These are phyloP conservation scores for Aureobasidium sp. DNA, from an alignment of 2,329 filamentous ascomycete species.

Conservation along the genomic window DNA sequence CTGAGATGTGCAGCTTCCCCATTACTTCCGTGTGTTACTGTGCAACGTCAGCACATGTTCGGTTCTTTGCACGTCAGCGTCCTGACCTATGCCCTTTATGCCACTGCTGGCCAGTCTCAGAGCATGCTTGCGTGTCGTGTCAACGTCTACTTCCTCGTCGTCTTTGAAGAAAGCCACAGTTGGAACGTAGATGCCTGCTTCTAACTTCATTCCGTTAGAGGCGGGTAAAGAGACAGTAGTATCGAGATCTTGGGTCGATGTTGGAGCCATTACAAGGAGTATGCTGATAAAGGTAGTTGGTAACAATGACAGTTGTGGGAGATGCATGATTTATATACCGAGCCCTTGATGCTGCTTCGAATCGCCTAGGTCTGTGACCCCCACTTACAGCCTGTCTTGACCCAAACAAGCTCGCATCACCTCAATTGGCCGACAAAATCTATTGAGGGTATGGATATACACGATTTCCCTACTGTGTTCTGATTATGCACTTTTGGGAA, in stretches of 20 bases:
- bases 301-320: not conserved
- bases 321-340: not conserved
- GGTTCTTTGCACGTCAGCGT: not conserved
- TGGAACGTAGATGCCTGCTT: conserved; percentile 30
- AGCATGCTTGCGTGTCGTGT: conserved; percentile 38
- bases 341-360: too few species aligned
- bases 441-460: too few species aligned
- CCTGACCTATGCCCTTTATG: conserved; percentile 55
- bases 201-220: not conserved
- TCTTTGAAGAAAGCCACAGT: conserved; percentile 37
- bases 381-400: not conserved
- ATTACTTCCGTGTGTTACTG: conserved; percentile 66
- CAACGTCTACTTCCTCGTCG: conserved; percentile 33
- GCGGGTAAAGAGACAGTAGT: not conserved
- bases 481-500: too few species aligned
- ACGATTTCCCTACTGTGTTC: too few species aligned
- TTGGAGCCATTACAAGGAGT: not conserved
- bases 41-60: not conserved
- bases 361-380: not conserved
- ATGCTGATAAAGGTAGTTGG: not conserved
- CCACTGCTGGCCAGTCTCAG: conserved; percentile 64
- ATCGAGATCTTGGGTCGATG: not conserved
- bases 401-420: too few species aligned
- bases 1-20: conserved; percentile 75
- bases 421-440: too few species aligned